A percentile compares a stretch with the other conserved stretches of the same genome.
These are phyloP conservation scores for Entomortierella chlamydospora DNA, from an alignment of 192 early-diverging fungal genomes.

Conservation along the genomic window DNA sequence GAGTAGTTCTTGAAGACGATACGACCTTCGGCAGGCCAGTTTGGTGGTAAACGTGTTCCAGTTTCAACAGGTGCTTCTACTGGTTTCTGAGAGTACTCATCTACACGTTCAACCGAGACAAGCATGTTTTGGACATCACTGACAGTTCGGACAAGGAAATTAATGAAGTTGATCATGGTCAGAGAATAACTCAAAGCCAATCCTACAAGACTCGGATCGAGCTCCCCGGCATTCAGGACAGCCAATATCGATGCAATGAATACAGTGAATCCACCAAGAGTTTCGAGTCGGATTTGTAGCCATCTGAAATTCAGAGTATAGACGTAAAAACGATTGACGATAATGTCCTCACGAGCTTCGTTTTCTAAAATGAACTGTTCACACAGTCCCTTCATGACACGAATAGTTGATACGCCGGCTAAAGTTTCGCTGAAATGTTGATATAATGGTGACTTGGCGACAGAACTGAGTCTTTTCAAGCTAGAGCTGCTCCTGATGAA, in stretches of 20 bases:
- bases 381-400: conserved; percentile 69
- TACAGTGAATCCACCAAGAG: conserved; percentile 71
- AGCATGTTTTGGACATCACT: conserved; percentile 81
- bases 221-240: conserved; percentile 39
- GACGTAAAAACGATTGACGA: conserved; percentile 13
- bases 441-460: conserved; percentile 82
- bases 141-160: conserved; percentile 77
- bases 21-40: conserved; percentile 66
- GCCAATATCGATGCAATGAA: conserved; percentile 70
- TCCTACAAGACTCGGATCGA: conserved; percentile 81
- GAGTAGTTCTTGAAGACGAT: conserved; percentile 65
- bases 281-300: conserved; percentile 72
- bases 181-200: conserved; percentile 80
- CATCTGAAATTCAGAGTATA: conserved; percentile 73
- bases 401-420: conserved; percentile 67
- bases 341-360: background rate
- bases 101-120: conserved; percentile 73
- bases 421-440: conserved; percentile 74
- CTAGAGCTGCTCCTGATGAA: conserved; percentile 79
- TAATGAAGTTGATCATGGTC: conserved; percentile 75
- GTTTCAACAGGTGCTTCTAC: conserved; percentile 81
- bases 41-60: conserved; percentile 12
- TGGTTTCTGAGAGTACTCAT: conserved; percentile 81
- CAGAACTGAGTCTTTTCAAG: conserved; percentile 83
- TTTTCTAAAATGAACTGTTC: conserved; percentile 10